Conservation (phyloP, 2,329 filamentous ascomycete genomes). For the Diaporthe caulivora region DNA sequence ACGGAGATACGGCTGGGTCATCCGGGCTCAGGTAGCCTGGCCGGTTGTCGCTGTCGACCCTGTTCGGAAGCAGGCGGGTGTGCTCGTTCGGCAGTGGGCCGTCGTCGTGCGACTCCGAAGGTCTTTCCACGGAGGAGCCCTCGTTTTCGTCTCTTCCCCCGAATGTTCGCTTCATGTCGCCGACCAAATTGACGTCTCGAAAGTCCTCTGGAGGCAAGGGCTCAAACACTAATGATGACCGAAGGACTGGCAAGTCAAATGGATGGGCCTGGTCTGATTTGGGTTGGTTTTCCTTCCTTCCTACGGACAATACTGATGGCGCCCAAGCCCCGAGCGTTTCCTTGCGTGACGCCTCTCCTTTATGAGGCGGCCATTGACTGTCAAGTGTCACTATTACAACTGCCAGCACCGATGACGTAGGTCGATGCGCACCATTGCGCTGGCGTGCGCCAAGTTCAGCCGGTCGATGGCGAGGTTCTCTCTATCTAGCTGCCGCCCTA, state of each 20-base stretch:
- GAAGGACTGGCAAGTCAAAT: background rate
- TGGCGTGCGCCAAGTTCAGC: conserved; percentile 5
- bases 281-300: background rate
- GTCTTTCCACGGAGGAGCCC: conserved; percentile 46
- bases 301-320: background rate
- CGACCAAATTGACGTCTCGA: background rate
- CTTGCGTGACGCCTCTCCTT: conserved; percentile 6
- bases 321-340: background rate
- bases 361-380: background rate
- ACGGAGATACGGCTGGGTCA: conserved; percentile 89
- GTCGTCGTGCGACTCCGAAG: conserved; percentile 40
- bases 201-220: background rate
- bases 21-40: conserved; percentile 77
- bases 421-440: background rate
- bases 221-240: background rate
- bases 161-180: conserved; percentile 35
- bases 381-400: conserved; percentile 3
- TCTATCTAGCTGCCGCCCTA: conserved; percentile 9
- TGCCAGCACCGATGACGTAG: conserved; percentile 1
- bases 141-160: conserved; percentile 40
- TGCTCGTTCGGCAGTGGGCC: conserved; percentile 60
- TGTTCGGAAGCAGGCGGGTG: conserved; percentile 77
- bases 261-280: background rate
- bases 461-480: background rate
- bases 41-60: conserved; percentile 63